Evolutionary conservation across 2,329 filamentous ascomycete genomes (phyloP).

Genomic region (Phoma herbarum): DNA sequence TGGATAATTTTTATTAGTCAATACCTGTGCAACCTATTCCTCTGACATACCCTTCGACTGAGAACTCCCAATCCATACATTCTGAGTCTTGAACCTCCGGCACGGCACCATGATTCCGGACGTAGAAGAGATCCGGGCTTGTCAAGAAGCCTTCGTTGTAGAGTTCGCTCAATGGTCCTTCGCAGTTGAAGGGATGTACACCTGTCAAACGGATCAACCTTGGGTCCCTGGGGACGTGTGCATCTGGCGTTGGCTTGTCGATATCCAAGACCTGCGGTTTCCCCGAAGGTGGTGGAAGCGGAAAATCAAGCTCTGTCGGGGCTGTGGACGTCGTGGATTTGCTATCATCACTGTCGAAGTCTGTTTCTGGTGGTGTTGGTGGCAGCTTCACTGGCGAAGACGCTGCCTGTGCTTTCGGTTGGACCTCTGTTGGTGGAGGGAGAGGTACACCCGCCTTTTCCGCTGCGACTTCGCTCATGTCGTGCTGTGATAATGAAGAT

Average conservation of each 20-base stretch:
- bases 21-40: background rate
- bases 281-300: constrained; percentile 72
- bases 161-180: constrained; percentile 80
- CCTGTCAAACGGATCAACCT: constrained; percentile 87
- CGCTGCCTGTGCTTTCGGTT: constrained; percentile 30
- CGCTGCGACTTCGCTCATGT: constrained; percentile 33
- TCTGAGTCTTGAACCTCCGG: constrained; percentile 77
- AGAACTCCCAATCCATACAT: constrained; percentile 81
- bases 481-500: constrained; percentile 3
- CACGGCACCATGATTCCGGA: constrained; percentile 87
- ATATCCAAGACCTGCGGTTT: constrained; percentile 72
- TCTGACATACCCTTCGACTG: constrained; percentile 71
- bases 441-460: constrained; percentile 26
- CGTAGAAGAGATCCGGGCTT: constrained; percentile 87
- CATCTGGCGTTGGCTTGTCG: constrained; percentile 84
- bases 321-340: constrained; percentile 29
- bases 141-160: constrained; percentile 87
- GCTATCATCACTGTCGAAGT: constrained; percentile 42
- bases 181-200: constrained; percentile 89
- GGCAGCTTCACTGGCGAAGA: constrained; percentile 36
- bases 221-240: constrained; percentile 79
- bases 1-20: constrained; percentile 32
- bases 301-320: constrained; percentile 55
- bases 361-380: constrained; percentile 48
- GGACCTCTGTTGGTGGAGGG: constrained; percentile 26